Evolutionary conservation across 257 asterid species (phyloP), one percentile per base, ranked within the genome.

Genomic region (Coffea canephora): DNA sequence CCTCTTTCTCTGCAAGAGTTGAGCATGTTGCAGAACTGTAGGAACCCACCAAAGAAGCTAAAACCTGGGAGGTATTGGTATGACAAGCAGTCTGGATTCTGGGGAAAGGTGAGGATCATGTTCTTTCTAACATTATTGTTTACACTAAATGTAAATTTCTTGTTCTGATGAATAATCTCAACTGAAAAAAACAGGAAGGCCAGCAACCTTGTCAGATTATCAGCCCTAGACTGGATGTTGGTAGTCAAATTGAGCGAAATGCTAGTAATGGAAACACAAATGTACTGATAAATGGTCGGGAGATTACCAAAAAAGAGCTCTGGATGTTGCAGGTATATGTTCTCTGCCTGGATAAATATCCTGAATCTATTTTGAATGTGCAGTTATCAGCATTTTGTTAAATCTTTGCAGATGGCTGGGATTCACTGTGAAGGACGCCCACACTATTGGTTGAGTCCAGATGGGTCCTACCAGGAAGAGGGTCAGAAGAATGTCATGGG

Each of bases 31-130:
- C 95, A 87, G 73, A 89, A 83, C 85, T 96, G 97, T 85, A 62
- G 71, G 23, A 84, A 88, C 77, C 99, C 98, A 74, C 99, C 99
- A 1, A 94, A 90, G 88, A 96, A 89, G 84, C 87, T 96, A 69
- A 88, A 75, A 83, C 98, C 98, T 6, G 99, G 98, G 69, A 85
- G 59, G 8, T 96, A 93, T 80, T 96, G 99, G 99, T 96, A 96
- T 54, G 99, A 96, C 79, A 92, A 87, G 83, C 91, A 87, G 19
- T 85, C 97, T 18, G 99, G 99, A 77, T 89, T 87, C 70, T 96
- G 99, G 99, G 99, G 99, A 78, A 94, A 89, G 97, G 99, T 96
- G 83, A 83, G 84, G 46, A 73, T 43, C 71, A 57, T 67, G 34
- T 62, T 74, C 41, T 55, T 62, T 66, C 57, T 76, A 15, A 31